Base-by-base conservation (phyloP, 2,329 filamentous ascomycete genomes). In the Fusarium nisikadoi region DNA sequence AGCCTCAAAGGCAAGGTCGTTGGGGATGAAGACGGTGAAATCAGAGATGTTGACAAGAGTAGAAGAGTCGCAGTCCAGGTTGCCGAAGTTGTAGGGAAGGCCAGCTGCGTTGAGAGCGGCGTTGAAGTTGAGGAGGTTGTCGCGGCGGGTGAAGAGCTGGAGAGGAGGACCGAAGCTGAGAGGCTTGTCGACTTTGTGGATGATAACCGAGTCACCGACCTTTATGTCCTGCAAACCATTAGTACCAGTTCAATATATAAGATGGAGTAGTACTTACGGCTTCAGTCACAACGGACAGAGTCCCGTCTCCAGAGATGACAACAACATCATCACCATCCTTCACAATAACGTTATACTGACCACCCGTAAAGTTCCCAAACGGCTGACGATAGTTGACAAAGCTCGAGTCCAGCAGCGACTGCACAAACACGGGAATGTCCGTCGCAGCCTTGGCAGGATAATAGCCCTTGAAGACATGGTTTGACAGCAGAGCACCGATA, bases 331-430 rank as follows among this genome's bases (percentile, higher is more conserved):
- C 65, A 1, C 77, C 77, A 33, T 81, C 75, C 53, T 72, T 77
- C 20, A 81, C 78, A 35, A 81, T 73, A 8, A 76, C 80, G n/a
- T 81, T 80, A 62, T 81, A 80, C 45, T 79, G 78, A 6, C 80
- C 81, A 19, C 79, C 79, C 8, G 80, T 81, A 55, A 81, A 79
- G 71, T 82, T 82, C 11, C 77, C 76, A 61, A 81, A 80, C 1
- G 82, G 81, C 72, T 83, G 81, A 12, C 73, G 65, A 10, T 68
- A 72, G 17, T 70, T 80, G 46, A 78, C 54, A 38, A 79, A 81
- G n/a, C 75, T 77, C 5, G 63, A 64, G 23, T 81, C 75, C 7
- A 80, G 65, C 20, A 80, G 65, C 8, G 76, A 78, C 68, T 80
- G 79, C 12, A 70, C 71, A 59, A 77, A 81, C 5, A 68, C 62